phyloP scores from a whole-genome alignment of 306 rosid species.

The Coriaria nepalensis region DNA sequence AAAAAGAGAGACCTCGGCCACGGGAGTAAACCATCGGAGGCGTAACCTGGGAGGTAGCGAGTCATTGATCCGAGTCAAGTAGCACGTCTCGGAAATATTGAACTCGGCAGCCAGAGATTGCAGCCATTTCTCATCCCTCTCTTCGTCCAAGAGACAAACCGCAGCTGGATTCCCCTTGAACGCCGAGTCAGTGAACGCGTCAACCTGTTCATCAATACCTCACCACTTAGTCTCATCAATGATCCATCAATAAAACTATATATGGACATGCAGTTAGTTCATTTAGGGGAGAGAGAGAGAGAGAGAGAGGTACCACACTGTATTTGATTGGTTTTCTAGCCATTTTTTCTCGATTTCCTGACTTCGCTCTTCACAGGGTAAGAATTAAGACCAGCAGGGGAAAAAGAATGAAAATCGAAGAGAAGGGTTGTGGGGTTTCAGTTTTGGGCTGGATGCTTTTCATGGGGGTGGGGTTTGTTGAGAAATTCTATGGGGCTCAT shows the following conservation, averaged over 20 bases:
- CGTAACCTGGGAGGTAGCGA: conserved; percentile 30
- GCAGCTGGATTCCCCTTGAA: conserved; percentile 77
- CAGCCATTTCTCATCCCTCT: conserved; percentile 43
- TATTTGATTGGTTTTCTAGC: conserved; percentile 38
- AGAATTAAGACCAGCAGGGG: too few species aligned
- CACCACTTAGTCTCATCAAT: neutral
- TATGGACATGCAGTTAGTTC: neutral
- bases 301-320: conserved; percentile 28
- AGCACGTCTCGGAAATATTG: conserved; percentile 38
- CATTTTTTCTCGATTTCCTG: conserved; percentile 11
- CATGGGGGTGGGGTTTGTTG: too few species aligned
- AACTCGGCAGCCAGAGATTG: conserved; percentile 50
- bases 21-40: conserved; percentile 81
- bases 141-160: conserved; percentile 52
- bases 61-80: conserved; percentile 21
- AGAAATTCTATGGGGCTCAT: too few species aligned
- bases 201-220: conserved; percentile 28
- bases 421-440: too few species aligned
- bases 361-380: neutral
- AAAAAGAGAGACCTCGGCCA: conserved; percentile 31
- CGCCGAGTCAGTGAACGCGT: conserved; percentile 51
- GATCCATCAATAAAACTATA: neutral
- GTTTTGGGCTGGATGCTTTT: too few species aligned
- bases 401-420: too few species aligned
- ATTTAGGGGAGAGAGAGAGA: neutral